Conservation (phyloP, 1,139 yeast genomes). For the Blastobotrys ciferrii region DNA sequence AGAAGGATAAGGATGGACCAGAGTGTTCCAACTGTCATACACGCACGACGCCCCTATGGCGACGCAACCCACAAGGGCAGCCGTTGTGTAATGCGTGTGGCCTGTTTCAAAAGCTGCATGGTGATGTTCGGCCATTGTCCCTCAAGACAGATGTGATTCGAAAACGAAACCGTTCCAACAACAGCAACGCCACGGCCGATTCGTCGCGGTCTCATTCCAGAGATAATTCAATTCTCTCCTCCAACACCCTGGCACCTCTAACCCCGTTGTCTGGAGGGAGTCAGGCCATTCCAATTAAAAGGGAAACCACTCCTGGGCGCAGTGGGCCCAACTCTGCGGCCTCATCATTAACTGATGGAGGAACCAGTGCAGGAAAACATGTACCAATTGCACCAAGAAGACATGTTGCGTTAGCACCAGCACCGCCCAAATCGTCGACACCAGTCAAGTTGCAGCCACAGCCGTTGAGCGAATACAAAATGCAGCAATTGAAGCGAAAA, state of each 20-base stretch:
- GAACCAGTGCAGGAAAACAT: constrained; percentile 15
- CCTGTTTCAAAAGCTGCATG: constrained; percentile 79
- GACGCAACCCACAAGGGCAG: constrained; percentile 86
- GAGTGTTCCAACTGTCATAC: constrained; percentile 84
- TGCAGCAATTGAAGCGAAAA: constrained; percentile 25
- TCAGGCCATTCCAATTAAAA: constrained; percentile 16
- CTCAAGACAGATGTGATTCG: constrained; percentile 88
- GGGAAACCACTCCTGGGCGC: constrained; percentile 11
- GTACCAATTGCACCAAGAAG: constrained; percentile 32
- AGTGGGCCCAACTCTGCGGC: constrained; percentile 8
- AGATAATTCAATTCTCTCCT: constrained; percentile 15
- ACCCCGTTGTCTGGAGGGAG: constrained; percentile 15
- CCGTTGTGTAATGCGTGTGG: constrained; percentile 95
- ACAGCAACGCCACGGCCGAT: constrained; percentile 1
- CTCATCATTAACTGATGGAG: constrained; percentile 2
- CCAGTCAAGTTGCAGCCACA: constrained; percentile 19
- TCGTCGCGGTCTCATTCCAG: constrained; percentile 17
- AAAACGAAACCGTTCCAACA: constrained; percentile 49
- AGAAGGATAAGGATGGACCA: constrained; percentile 18
- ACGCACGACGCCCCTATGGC: constrained; percentile 88
- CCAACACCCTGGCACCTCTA: constrained; percentile 15
- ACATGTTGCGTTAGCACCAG: constrained; percentile 28
- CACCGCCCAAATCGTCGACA: constrained; percentile 18
- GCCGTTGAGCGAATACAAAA: constrained; percentile 20
- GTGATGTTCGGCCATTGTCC: constrained; percentile 84